phyloP scores from a whole-genome alignment of 352 stramenopile species.

The Pythium monospermum region DNA sequence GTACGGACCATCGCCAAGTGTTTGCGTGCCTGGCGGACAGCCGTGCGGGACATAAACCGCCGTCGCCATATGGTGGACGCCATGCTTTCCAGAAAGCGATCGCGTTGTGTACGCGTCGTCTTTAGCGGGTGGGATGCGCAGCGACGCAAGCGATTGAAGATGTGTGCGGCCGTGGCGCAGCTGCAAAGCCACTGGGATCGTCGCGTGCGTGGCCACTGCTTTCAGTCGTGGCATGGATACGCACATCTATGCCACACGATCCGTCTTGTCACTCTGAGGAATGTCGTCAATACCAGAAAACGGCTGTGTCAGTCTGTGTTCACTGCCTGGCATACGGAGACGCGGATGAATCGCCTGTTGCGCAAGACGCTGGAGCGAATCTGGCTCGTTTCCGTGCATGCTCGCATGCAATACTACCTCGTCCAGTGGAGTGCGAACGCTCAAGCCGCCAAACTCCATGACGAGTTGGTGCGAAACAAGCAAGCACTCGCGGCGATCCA shows the following conservation, averaged over 20 bases:
- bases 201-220: background rate
- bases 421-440: slow-evolving; percentile 21
- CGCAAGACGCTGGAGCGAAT: slow-evolving; percentile 30
- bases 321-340: slow-evolving; percentile 1
- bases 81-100: too few species aligned
- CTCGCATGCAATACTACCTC: slow-evolving; percentile 32
- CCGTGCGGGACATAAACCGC: background rate
- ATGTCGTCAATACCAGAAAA: background rate
- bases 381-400: slow-evolving; percentile 34
- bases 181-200: background rate
- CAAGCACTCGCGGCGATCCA: slow-evolving; percentile 30
- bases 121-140: background rate
- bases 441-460: slow-evolving; percentile 6
- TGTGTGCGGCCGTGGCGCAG: background rate
- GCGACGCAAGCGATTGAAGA: background rate
- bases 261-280: background rate
- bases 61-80: background rate
- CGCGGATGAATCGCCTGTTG: slow-evolving; percentile 22
- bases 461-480: slow-evolving; percentile 12
- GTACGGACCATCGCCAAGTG: background rate
- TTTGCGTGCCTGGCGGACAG: background rate
- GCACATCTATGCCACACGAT: background rate
- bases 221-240: slow-evolving; percentile 4
- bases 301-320: background rate
- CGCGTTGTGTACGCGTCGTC: too few species aligned